Evolutionary conservation across 225 moss, liverwort and hornwort genomes (phyloP).

Genomic region (Physcomitrium patens): DNA sequence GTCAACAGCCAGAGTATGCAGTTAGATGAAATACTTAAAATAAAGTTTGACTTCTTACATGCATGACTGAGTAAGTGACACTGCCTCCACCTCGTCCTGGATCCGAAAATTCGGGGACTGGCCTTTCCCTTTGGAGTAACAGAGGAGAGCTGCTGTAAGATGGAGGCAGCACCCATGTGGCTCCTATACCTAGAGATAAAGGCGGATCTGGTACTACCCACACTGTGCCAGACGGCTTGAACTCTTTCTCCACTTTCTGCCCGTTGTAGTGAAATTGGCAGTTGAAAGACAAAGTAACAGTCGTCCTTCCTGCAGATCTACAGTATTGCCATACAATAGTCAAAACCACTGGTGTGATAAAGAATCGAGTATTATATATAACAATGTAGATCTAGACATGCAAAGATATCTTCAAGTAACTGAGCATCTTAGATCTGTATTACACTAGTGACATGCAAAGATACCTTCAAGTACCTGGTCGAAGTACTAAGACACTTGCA

Average conservation of each 20-base stretch:
- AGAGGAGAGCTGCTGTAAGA: conserved; percentile 76
- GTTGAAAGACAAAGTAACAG: conserved; percentile 71
- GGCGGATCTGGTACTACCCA: conserved; percentile 96
- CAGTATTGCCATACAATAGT: conserved; percentile 29
- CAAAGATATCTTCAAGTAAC: background rate
- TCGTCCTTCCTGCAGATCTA: conserved; percentile 83
- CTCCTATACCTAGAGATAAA: conserved; percentile 71
- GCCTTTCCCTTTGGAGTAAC: conserved; percentile 76
- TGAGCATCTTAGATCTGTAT: background rate
- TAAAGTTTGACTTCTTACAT: conserved; percentile 48
- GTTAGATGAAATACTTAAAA: background rate
- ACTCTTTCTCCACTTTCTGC: conserved; percentile 63
- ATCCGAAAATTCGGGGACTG: conserved; percentile 64
- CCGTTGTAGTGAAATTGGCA: conserved; percentile 70
- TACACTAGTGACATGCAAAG: background rate
- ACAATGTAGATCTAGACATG: background rate
- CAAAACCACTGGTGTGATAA: conserved; percentile 2
- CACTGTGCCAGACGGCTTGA: conserved; percentile 74
- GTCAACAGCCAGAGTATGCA: background rate
- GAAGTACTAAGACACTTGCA: background rate
- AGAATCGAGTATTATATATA: conserved; percentile 1
- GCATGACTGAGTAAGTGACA: conserved; percentile 83
- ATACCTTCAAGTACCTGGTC: background rate
- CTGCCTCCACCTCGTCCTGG: conserved; percentile 61
- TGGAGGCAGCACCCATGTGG: conserved; percentile 89